Percentiles rank a stretch among this genome's conserved stretches.
Evolutionary conservation across 1,284 basidiomycete species (phyloP).

Genomic region (Mixia osmundae): DNA sequence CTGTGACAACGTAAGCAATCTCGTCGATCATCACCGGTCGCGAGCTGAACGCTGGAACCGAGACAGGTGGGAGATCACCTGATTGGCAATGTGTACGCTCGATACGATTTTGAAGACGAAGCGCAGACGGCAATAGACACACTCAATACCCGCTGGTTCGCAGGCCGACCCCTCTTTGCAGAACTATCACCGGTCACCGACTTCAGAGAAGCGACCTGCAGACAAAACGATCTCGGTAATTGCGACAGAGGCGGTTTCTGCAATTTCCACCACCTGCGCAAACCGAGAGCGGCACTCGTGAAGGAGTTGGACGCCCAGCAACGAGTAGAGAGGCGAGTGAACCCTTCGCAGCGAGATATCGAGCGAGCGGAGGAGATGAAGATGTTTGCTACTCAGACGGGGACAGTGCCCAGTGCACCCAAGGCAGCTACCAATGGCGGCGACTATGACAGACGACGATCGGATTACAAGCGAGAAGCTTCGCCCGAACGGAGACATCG

Average conservation of each 20-base stretch:
- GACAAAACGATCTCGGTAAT: slow-evolving; percentile 93
- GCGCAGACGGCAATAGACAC: slow-evolving; percentile 80
- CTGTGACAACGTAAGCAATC: slow-evolving; percentile 96
- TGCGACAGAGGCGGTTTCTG: slow-evolving; percentile 91
- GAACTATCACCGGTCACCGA: slow-evolving; percentile 96
- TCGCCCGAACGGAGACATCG: no score
- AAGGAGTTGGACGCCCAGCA: slow-evolving; percentile 52
- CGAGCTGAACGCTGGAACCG: neutral
- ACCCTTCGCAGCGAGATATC: slow-evolving; percentile 12
- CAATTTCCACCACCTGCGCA: slow-evolving; percentile 52
- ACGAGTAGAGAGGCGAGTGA: slow-evolving; percentile 42
- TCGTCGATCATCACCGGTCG: slow-evolving; percentile 38
- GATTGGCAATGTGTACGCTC: slow-evolving; percentile 94
- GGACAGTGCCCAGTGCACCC: no score
- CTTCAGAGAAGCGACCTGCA: slow-evolving; percentile 94
- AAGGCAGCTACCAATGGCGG: neutral
- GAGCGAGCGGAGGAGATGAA: slow-evolving; percentile 7
- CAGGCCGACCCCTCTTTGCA: slow-evolving; percentile 86
- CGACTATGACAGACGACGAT: no score
- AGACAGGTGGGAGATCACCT: slow-evolving; percentile 31
- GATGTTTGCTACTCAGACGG: slow-evolving; percentile 7
- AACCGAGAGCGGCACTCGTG: neutral
- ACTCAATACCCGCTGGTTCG: slow-evolving; percentile 86
- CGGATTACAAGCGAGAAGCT: no score
- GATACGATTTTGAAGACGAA: slow-evolving; percentile 96